phyloP scores from a whole-genome alignment of 2,329 filamentous ascomycete genomes.

The Kalaharituber pfeilii region DNA sequence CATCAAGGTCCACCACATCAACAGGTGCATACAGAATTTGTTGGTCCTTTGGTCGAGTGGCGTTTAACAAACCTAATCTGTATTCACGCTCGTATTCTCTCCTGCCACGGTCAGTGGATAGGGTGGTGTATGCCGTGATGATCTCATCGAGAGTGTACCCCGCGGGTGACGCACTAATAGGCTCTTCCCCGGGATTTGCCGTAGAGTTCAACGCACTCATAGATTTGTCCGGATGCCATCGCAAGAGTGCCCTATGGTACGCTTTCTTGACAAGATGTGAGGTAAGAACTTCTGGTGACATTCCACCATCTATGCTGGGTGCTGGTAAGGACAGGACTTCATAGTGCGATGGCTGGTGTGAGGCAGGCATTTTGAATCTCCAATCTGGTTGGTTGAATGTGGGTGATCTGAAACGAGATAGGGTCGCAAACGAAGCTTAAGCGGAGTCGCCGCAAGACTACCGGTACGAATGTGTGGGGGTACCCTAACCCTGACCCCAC shows the following conservation, averaged over 20 bases:
- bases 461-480: too few species aligned
- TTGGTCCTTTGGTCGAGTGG: not conserved
- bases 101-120: slow-evolving; percentile 35
- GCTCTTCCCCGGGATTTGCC: not conserved
- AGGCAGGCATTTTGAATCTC: slow-evolving; percentile 4
- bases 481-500: too few species aligned
- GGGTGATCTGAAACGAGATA: too few species aligned
- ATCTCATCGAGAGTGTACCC: slow-evolving; percentile 46
- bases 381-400: too few species aligned
- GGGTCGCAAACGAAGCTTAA: too few species aligned
- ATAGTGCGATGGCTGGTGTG: slow-evolving; percentile 38
- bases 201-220: not conserved
- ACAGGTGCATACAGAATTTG: slow-evolving; percentile 27
- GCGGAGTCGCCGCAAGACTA: too few species aligned
- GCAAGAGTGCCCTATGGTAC: slow-evolving; percentile 47
- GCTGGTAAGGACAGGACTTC: slow-evolving; percentile 41
- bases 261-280: slow-evolving; percentile 41
- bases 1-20: slow-evolving; percentile 48
- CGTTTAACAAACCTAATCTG: slow-evolving; percentile 32
- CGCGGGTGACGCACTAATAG: not conserved
- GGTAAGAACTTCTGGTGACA: slow-evolving; percentile 27
- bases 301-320: slow-evolving; percentile 24
- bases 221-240: slow-evolving; percentile 47
- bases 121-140: slow-evolving; percentile 39
- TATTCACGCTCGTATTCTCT: slow-evolving; percentile 32